Percentiles rank a stretch among this genome's conserved stretches.
phyloP scores from a whole-genome alignment of 306 rosid genomes.

The Rosa persica region DNA sequence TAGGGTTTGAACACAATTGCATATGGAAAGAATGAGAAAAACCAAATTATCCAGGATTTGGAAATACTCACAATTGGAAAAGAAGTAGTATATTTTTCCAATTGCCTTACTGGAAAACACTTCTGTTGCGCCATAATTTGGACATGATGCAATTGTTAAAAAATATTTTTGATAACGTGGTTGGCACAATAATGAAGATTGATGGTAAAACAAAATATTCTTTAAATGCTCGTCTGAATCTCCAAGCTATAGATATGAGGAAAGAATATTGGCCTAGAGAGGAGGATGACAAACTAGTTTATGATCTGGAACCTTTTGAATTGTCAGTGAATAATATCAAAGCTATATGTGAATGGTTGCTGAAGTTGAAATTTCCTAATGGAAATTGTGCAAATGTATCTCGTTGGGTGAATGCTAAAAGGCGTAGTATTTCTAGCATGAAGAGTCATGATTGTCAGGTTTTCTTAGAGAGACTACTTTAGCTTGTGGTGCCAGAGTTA shows the following conservation, averaged over 20 bases:
- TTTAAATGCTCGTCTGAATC: not conserved
- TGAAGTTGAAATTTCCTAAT: not conserved
- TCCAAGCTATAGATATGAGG: not conserved
- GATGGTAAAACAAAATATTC: not conserved
- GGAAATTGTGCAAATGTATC: not conserved
- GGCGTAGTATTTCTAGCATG: not conserved
- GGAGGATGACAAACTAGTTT: not conserved
- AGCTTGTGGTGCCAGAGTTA: not conserved
- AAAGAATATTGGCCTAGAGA: not conserved
- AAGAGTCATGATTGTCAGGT: not conserved
- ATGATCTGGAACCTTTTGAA: not conserved
- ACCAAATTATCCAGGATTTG: not conserved
- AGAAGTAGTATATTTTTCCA: not conserved
- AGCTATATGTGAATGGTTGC: not conserved
- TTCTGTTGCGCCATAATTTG: not conserved
- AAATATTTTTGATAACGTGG: not conserved
- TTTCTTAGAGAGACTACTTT: not conserved
- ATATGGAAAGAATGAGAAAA: not conserved
- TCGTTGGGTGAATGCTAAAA: not conserved
- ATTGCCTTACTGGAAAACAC: not conserved
- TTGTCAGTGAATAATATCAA: not conserved
- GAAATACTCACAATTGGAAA: not conserved
- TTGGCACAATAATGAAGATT: not conserved
- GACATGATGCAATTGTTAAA: not conserved
- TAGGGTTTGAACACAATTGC: no score